Evolutionary conservation across 2,329 filamentous ascomycete species (phyloP).

Genomic region (Trichoderma brevicompactum): DNA sequence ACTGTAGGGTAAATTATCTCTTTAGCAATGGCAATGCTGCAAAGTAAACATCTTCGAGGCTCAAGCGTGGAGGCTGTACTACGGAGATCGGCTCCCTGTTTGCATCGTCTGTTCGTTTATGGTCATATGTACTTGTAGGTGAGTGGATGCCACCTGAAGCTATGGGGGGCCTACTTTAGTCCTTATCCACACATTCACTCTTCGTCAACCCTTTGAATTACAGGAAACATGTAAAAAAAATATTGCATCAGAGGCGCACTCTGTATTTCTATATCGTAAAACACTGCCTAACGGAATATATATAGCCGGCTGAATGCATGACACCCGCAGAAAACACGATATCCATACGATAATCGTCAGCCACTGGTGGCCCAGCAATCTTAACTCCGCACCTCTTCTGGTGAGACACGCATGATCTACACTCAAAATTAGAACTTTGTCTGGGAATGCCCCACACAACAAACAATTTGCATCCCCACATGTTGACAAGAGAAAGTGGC

Average conservation of each 20-base stretch:
- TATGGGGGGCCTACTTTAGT: background rate
- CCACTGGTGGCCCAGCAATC: background rate
- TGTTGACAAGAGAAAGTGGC: slow-evolving; percentile 6
- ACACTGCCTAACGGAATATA: too few species aligned
- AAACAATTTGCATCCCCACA: slow-evolving; percentile 13
- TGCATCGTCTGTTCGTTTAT: background rate
- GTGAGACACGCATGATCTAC: slow-evolving; percentile 23
- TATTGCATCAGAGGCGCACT: background rate
- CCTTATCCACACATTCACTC: background rate
- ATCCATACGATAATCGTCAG: background rate
- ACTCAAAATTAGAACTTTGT: slow-evolving; percentile 5
- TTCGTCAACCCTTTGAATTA: background rate
- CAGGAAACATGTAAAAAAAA: background rate
- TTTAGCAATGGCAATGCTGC: background rate
- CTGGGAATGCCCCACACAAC: slow-evolving; percentile 21
- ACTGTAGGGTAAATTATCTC: slow-evolving; percentile 9
- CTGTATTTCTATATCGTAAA: too few species aligned
- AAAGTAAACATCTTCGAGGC: background rate
- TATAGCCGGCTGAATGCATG: background rate
- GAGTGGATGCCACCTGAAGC: background rate
- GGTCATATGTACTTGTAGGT: too few species aligned
- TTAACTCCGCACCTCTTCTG: background rate
- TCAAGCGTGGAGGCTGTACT: too few species aligned
- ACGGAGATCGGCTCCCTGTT: too few species aligned
- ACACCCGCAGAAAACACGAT: slow-evolving; percentile 4